Percentiles rank a stretch among this genome's conserved stretches.
Conservation (phyloP, 2,329 filamentous ascomycete species). For the Chaetothyriales sp. region DNA sequence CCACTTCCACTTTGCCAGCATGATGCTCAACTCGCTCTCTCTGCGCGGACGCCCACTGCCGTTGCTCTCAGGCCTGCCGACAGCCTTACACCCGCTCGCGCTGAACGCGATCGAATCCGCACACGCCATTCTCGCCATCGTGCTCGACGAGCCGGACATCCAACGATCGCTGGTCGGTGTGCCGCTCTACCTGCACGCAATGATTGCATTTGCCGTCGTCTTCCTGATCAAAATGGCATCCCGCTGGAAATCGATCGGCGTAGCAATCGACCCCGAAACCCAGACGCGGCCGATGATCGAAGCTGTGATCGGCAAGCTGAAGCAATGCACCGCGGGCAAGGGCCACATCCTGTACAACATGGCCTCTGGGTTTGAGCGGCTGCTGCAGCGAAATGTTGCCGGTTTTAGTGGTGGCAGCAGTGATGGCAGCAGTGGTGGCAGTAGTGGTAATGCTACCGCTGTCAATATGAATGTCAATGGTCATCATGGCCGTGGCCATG, state of each 20-base stretch:
- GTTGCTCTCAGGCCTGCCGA: conserved; percentile 26
- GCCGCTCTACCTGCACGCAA: conserved; percentile 30
- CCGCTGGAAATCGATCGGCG: conserved; percentile 16
- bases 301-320: conserved; percentile 12
- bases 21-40: conserved; percentile 37
- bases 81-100: conserved; percentile 18
- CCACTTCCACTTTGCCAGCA: conserved; percentile 41
- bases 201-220: conserved; percentile 34
- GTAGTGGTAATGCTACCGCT: neutral
- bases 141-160: conserved; percentile 36
- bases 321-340: conserved; percentile 11
- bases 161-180: conserved; percentile 36
- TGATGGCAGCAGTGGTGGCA: too few species aligned
- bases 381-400: conserved; percentile 12
- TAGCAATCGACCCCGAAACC: conserved; percentile 14
- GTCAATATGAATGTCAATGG: conserved; percentile 1
- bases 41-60: conserved; percentile 30
- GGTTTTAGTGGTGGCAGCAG: too few species aligned
- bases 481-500: neutral
- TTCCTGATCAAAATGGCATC: conserved; percentile 30
- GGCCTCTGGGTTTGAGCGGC: conserved; percentile 16
- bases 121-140: conserved; percentile 34
- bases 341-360: conserved; percentile 18
- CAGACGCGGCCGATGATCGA: conserved; percentile 17
- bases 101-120: conserved; percentile 36